These are phyloP conservation scores for Backusella australiensis DNA, from an alignment of 192 early-diverging fungal species.

Conservation along the genomic window DNA sequence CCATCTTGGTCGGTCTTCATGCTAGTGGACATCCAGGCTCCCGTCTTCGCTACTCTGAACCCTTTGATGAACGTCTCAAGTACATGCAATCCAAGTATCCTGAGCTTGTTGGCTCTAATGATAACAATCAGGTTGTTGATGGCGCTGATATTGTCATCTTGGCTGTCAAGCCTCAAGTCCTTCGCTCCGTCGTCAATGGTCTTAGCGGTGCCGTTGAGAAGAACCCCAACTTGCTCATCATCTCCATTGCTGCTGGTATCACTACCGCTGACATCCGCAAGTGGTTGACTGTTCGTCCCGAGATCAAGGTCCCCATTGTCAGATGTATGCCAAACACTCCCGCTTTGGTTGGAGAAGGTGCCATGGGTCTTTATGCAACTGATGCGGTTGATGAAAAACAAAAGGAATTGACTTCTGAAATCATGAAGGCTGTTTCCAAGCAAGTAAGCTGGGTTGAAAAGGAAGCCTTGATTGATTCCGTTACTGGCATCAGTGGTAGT, in stretches of 20 bases:
- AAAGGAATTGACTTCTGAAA: conserved; percentile 60
- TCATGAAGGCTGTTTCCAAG: conserved; percentile 77
- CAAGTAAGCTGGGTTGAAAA: conserved; percentile 79
- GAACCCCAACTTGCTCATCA: conserved; percentile 62
- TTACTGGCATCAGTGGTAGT: conserved; percentile 87
- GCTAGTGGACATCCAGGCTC: conserved; percentile 65
- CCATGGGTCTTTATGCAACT: conserved; percentile 80
- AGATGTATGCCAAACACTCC: conserved; percentile 97
- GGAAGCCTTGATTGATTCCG: conserved; percentile 79
- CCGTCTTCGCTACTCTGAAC: conserved; percentile 81
- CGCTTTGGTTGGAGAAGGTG: conserved; percentile 83
- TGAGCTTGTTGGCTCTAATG: conserved; percentile 53
- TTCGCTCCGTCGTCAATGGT: conserved; percentile 63
- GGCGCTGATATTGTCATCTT: conserved; percentile 79
- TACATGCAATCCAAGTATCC: conserved; percentile 65
- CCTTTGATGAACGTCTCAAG: conserved; percentile 59
- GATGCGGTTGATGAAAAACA: conserved; percentile 56
- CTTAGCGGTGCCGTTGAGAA: conserved; percentile 45
- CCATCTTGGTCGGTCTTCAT: conserved; percentile 88
- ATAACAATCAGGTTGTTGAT: conserved; percentile 60
- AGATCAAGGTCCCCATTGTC: conserved; percentile 47
- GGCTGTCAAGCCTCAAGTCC: conserved; percentile 91
- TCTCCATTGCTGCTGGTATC: conserved; percentile 92
- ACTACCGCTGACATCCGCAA: conserved; percentile 65
- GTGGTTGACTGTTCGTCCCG: conserved; percentile 57